Conservation (phyloP, 2,329 filamentous ascomycete genomes). For the Pseudogymnoascus sp. region DNA sequence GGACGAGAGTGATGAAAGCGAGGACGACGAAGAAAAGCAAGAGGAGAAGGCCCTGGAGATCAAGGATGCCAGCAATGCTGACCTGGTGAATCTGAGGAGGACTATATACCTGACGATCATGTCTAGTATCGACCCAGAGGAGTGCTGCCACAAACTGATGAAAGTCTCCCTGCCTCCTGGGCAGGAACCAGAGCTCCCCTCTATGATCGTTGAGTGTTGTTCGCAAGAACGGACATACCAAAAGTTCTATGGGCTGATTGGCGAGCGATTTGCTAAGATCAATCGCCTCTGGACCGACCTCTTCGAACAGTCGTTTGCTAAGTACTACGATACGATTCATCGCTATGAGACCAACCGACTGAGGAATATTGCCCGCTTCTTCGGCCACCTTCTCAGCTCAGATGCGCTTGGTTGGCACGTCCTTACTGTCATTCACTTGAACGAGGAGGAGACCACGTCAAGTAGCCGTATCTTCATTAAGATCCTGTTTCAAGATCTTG, state of each 20-base stretch:
- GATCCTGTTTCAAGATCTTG: conserved; percentile 88
- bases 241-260: conserved; percentile 93
- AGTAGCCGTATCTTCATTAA: conserved; percentile 98
- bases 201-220: conserved; percentile 96
- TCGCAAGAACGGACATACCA: conserved; percentile 95
- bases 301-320: conserved; percentile 81
- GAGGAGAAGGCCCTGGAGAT: conserved; percentile 85
- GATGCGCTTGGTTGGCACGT: conserved; percentile 92
- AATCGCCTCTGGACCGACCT: conserved; percentile 91
- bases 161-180: conserved; percentile 82
- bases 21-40: conserved; percentile 63
- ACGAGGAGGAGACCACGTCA: conserved; percentile 93
- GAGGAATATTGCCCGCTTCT: conserved; percentile 90
- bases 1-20: conserved; percentile 56
- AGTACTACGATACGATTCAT: conserved; percentile 96
- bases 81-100: conserved; percentile 84
- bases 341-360: conserved; percentile 93
- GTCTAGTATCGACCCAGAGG: conserved; percentile 92
- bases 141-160: conserved; percentile 95
- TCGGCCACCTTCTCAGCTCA: conserved; percentile 80
- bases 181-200: conserved; percentile 81
- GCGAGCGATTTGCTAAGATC: conserved; percentile 90
- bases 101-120: conserved; percentile 98
- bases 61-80: conserved; percentile 94
- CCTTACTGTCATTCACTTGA: conserved; percentile 75